Evolutionary conservation across 306 rosid genomes (phyloP).

Genomic region (Glycine tomentella): DNA sequence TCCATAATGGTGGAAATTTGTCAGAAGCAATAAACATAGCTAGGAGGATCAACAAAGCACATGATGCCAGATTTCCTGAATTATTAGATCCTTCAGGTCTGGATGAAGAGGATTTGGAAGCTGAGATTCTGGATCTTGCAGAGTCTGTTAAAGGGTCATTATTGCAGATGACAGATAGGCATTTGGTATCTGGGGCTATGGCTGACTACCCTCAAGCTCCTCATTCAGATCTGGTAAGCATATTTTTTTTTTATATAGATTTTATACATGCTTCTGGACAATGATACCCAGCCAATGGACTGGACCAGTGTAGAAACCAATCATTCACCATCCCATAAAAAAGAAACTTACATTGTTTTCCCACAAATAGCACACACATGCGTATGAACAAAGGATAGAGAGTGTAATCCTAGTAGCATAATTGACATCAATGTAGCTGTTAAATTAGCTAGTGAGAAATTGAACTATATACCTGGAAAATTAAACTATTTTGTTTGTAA

Average conservation of each 20-base stretch:
- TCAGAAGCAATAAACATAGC: slow-evolving; percentile 76
- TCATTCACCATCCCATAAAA: neutral
- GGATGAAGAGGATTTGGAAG: slow-evolving; percentile 50
- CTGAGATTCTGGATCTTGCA: slow-evolving; percentile 68
- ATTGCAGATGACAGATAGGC: slow-evolving; percentile 70
- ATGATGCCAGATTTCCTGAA: slow-evolving; percentile 69
- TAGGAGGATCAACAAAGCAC: slow-evolving; percentile 61
- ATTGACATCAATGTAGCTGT: slow-evolving; percentile 1
- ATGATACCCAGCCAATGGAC: slow-evolving; percentile 29
- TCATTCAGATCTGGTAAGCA: slow-evolving; percentile 71
- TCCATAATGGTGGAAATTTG: slow-evolving; percentile 84
- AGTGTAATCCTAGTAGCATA: slow-evolving; percentile 2
- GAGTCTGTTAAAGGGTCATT: slow-evolving; percentile 61
- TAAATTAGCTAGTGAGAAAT: slow-evolving; percentile 29
- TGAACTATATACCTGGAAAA: slow-evolving; percentile 19
- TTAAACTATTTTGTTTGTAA: neutral
- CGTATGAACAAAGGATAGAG: slow-evolving; percentile 4
- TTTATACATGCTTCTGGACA: slow-evolving; percentile 32
- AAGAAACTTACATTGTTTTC: slow-evolving; percentile 1
- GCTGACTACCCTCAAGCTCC: slow-evolving; percentile 80
- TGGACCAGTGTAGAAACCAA: slow-evolving; percentile 5
- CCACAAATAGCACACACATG: slow-evolving; percentile 1
- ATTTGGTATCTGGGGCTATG: slow-evolving; percentile 77
- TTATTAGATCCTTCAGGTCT: slow-evolving; percentile 60
- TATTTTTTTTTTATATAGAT: neutral